These are phyloP conservation scores for Herpotrichia juniperi DNA, from an alignment of 2,329 filamentous ascomycete species.

Conservation along the genomic window DNA sequence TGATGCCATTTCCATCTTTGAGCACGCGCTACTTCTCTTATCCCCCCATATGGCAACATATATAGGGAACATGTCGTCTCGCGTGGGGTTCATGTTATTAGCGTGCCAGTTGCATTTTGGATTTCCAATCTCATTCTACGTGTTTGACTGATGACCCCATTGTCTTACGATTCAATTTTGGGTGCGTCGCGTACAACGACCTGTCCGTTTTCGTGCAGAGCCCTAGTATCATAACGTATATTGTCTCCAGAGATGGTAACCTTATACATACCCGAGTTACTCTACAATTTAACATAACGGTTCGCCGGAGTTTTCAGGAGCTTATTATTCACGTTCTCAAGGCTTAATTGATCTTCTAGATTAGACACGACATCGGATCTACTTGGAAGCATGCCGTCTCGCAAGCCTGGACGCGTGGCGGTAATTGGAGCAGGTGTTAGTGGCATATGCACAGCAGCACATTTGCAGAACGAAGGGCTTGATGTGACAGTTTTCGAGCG, in stretches of 20 bases:
- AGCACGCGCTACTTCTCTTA: not conserved
- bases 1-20: not conserved
- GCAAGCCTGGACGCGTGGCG: slow-evolving; percentile 28
- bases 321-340: too few species aligned
- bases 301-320: too few species aligned
- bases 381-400: slow-evolving; percentile 18
- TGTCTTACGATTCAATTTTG: not conserved
- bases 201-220: not conserved
- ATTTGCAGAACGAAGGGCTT: slow-evolving; percentile 40
- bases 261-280: too few species aligned
- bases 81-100: not conserved
- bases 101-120: not conserved
- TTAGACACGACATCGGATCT: not conserved
- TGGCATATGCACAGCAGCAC: slow-evolving; percentile 42
- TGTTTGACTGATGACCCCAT: not conserved
- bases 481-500: slow-evolving; percentile 63
- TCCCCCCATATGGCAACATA: not conserved
- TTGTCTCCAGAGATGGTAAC: too few species aligned
- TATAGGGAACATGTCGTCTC: not conserved
- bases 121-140: slow-evolving; percentile 1
- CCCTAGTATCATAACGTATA: too few species aligned
- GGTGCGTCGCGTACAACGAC: not conserved
- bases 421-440: slow-evolving; percentile 47
- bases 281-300: too few species aligned
- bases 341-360: not conserved